These are phyloP conservation scores for Juglanconis juglandina DNA, from an alignment of 2,329 filamentous ascomycete genomes.

Conservation along the genomic window DNA sequence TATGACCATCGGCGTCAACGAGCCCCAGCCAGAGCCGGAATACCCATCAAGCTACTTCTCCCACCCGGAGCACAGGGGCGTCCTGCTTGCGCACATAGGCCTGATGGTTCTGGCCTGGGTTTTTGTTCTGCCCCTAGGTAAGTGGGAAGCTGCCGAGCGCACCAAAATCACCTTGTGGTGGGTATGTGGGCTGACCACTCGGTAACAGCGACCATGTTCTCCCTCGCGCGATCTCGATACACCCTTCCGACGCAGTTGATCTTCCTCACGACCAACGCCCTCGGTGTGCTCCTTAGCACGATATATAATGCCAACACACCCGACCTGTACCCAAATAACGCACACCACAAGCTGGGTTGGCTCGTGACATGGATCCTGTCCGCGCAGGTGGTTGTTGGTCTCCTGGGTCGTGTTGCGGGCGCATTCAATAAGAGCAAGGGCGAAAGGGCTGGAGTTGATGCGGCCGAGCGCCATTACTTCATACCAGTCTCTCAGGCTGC, in stretches of 20 bases:
- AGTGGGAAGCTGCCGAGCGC: constrained; percentile 25
- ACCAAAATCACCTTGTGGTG: not conserved
- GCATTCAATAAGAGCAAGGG: constrained; percentile 28
- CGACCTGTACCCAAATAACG: constrained; percentile 81
- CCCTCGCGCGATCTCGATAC: constrained; percentile 72
- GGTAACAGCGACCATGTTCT: constrained; percentile 75
- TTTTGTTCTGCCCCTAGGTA: constrained; percentile 66
- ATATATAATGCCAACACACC: constrained; percentile 79
- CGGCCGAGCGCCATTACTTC: constrained; percentile 54
- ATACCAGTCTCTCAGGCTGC: constrained; percentile 58
- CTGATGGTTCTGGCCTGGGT: constrained; percentile 69
- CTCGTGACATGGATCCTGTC: constrained; percentile 68
- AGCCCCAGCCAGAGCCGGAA: constrained; percentile 24
- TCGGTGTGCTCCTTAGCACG: constrained; percentile 62
- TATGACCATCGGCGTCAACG: constrained; percentile 25
- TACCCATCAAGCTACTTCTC: constrained; percentile 38
- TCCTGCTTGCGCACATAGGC: constrained; percentile 56
- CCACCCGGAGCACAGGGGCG: constrained; percentile 33
- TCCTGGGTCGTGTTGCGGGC: constrained; percentile 60
- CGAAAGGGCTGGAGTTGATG: constrained; percentile 12
- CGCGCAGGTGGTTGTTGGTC: constrained; percentile 66
- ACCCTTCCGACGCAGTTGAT: constrained; percentile 65
- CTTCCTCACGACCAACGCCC: constrained; percentile 61
- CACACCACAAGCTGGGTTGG: constrained; percentile 90
- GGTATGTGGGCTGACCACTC: constrained; percentile 15